phyloP scores from a whole-genome alignment of 176 grass and related monocot genomes.

The Carex littledalei region DNA sequence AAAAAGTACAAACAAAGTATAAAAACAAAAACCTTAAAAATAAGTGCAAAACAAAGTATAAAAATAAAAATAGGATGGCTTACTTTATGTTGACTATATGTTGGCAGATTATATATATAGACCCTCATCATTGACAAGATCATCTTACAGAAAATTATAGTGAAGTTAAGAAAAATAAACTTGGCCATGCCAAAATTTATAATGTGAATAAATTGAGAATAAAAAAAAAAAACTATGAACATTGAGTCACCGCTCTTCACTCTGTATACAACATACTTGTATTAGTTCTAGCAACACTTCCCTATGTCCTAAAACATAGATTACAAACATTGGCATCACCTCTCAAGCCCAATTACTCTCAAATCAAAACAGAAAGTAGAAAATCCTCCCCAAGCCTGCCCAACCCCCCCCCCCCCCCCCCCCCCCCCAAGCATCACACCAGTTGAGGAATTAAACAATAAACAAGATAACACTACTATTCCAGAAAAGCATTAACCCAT shows the following conservation, averaged over 20 bases:
- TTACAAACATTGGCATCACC: not conserved
- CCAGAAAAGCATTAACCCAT: not conserved
- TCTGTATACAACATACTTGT: slow-evolving; percentile 12
- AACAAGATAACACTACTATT: not conserved
- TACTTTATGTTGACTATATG: not conserved
- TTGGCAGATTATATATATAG: not conserved
- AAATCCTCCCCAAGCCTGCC: too few relatives aligned
- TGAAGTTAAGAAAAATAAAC: not conserved
- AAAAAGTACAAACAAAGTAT: not conserved
- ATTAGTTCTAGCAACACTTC: not conserved
- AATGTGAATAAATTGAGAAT: not conserved
- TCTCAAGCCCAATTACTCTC: not conserved
- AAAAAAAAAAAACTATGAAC: not conserved
- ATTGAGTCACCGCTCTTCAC: not conserved
- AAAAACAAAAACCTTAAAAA: not conserved
- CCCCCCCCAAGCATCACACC: not conserved
- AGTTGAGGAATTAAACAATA: not conserved
- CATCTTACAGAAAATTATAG: not conserved
- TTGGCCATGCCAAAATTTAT: not conserved
- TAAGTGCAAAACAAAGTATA: not conserved
- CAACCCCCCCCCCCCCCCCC: too few relatives aligned
- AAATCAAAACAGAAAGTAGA: not conserved
- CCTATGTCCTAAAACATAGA: not conserved
- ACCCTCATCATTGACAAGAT: not conserved
- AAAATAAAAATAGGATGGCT: not conserved